Evolutionary conservation across 2,329 filamentous ascomycete genomes (phyloP), one percentile per base, ranked within the genome.

Genomic region (Ophiostoma montium): DNA sequence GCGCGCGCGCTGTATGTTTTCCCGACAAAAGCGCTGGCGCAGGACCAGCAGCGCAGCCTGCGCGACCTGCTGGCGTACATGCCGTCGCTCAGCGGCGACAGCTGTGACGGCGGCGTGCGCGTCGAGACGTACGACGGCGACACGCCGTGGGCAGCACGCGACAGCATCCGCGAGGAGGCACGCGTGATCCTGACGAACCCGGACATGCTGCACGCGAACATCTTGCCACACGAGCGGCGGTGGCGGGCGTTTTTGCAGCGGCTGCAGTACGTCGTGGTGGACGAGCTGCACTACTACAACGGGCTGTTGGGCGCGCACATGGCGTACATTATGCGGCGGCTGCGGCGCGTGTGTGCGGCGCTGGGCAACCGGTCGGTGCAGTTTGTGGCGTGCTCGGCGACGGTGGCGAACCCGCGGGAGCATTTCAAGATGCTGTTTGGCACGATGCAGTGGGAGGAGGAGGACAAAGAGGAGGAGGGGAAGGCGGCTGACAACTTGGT

Each of bases 101-200:
- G n/a, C n/a, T n/a, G n/a, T n/a, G n/a, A n/a, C n/a, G 80, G 88
- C 59, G 72, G 85, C 38, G 69, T 80, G 0, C 67, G 94, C 16
- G 86, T 95, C 2, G 92, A 95, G 60, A 95, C 92, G 0, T 96
- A 94, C 57, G 92, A 98, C 61, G 92, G 92, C 7, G 92, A 98
- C 61, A 98, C 92, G 0, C 80, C 85, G 0, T 89, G 94, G 79
- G 64, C 67, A 5, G 81, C 84, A 53, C 77, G 92, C 19, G 86
- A 86, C 55, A 61, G 70, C 27, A 90, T 98, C 54, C 78, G 90
- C 6, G 89, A 96, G 35, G 81, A 94, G 64, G 92, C 84, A 1
- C 76, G 87, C 21, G 87, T 96, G 54, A 90, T 98, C 46, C 95
- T 98, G 60, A 98, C 92, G 0, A 98, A 98, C 58, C 92, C 92